Base-by-base conservation (phyloP, 129 eudicot species). In the Flaveria robusta region DNA sequence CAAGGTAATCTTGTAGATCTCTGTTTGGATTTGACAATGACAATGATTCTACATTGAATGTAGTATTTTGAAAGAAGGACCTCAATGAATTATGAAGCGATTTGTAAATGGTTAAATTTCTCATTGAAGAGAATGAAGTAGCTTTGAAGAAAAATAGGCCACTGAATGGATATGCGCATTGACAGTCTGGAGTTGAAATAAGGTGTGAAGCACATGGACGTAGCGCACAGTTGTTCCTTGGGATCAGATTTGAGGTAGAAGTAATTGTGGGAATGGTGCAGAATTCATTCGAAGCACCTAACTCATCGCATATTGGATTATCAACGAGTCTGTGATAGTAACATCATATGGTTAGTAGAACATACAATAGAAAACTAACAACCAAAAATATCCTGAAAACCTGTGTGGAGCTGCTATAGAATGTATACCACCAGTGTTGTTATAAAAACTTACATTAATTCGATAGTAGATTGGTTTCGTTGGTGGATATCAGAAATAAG, bases 111-210 rank as follows among this genome's bases (percentile, higher is more conserved):
- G 70, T 75, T 8, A 74, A 0, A 65, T 85, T 87, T 22, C 62
- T 81, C 23, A 85, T 67, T 83, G 70, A 73, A 20, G 93, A 92
- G 68, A 92, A 92, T 49, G 89, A 77, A 73, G 87, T 90, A 71
- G 93, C 87, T 66, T 86, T 85, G 77, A 92, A 87, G 16, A 18
- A 10, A 18, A 92, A 79, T 26, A 22, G 69, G 39, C 93, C 96
- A 2, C 39, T 77, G 81, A 83, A 92, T 79, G 92, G 96, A 84
- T 79, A 71, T 20, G 88, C 87, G 47, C 96, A 90, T 70, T 14
- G 45, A 86, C 97, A 89, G 1, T 77, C 86, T 42, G 92, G 90
- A 81, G 91, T 86, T 29, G 73, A 42, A 70, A 75, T 14, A 86
- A 72, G 83, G 68, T 68, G 67, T 12, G 84, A 58, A 42, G 52